Evolutionary conservation across 768 basidiomycete genomes (phyloP), one percentile per base, ranked within the genome.

Genomic region (Cystobasidium tubakii): DNA sequence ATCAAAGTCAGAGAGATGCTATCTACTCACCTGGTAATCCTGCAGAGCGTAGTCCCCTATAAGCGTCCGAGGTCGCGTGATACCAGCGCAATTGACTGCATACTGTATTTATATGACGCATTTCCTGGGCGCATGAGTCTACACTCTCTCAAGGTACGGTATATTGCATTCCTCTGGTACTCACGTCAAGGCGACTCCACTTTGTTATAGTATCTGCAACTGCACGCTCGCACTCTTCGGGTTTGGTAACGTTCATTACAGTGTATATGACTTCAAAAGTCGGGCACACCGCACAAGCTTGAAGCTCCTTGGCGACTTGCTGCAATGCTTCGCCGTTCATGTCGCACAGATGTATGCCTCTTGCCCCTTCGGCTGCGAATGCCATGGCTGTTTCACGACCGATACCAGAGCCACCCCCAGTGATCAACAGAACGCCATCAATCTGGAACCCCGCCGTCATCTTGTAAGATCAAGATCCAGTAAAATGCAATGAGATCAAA

Each of bases 401-500:
- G 33, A 60, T 60, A 60, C 57, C 57, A 6, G 57, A 60, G 13
- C 57, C 57, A 12, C 57, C 57, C 12, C 57, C 57, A 12, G 57
- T 60, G 9, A 60, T 25, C 6, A 60, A 25, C 33, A 60, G 33
- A 21, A 60, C 33, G 4, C 57, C 57, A 31, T 60, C 27, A 21
- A 60, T 60, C 6, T 60, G 17, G 57, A 60, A 60, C 6, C 53
- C 53, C 9, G 29, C 17, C 23, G 23, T 60, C 13, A 29, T 55
- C 9, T n/a, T 29, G 7, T 6, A 29, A 9, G 53, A n/a, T 9
- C n/a, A 55, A 7, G 42, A 7, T 42, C 7, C 42, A 42, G 17
- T 7, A 7, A 7, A 17, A 42, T 42, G 42, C n/a, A n/a, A n/a
- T n/a, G 42, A 42, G 42, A 17, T 42, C 7, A 42, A 17, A 17